Percentiles rank a stretch among this genome's conserved stretches.
Evolutionary conservation across 768 basidiomycete species (phyloP).

Genomic region (Hydnum rufescens): DNA sequence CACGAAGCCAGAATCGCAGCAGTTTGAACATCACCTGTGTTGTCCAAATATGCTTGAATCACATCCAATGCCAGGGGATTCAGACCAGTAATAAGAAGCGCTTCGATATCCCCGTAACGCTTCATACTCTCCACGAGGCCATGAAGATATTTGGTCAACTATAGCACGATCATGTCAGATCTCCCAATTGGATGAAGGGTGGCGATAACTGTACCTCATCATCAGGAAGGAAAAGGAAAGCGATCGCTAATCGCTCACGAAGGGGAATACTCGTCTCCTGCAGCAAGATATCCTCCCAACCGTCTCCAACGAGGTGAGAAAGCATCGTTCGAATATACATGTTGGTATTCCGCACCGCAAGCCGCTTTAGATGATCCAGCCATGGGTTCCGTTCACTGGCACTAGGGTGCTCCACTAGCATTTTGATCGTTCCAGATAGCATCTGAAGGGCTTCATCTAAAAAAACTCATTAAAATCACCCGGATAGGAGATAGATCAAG

Average conservation of each 20-base stretch:
- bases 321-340: slow-evolving; percentile 67
- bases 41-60: slow-evolving; percentile 48
- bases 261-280: slow-evolving; percentile 53
- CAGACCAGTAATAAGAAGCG: slow-evolving; percentile 56
- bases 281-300: slow-evolving; percentile 65
- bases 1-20: slow-evolving; percentile 42
- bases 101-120: slow-evolving; percentile 49
- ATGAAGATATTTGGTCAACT: slow-evolving; percentile 43
- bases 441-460: slow-evolving; percentile 61
- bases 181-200: no score
- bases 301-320: slow-evolving; percentile 47
- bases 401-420: slow-evolving; percentile 13
- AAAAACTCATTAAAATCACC: not conserved
- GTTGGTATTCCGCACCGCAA: slow-evolving; percentile 50
- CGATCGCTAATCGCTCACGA: slow-evolving; percentile 65
- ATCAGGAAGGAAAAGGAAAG: slow-evolving; percentile 68
- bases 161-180: slow-evolving; percentile 18
- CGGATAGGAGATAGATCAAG: not conserved
- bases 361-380: slow-evolving; percentile 44
- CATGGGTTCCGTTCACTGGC: slow-evolving; percentile 16
- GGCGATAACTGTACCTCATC: slow-evolving; percentile 11
- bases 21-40: slow-evolving; percentile 49
- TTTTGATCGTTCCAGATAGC: slow-evolving; percentile 67
- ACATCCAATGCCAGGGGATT: slow-evolving; percentile 47
- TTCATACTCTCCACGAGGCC: slow-evolving; percentile 33